A percentile compares a stretch with the other conserved stretches of the same genome.
These are phyloP conservation scores for Dipteronia dyeriana DNA, from an alignment of 345 rosid genomes.

Conservation along the genomic window DNA sequence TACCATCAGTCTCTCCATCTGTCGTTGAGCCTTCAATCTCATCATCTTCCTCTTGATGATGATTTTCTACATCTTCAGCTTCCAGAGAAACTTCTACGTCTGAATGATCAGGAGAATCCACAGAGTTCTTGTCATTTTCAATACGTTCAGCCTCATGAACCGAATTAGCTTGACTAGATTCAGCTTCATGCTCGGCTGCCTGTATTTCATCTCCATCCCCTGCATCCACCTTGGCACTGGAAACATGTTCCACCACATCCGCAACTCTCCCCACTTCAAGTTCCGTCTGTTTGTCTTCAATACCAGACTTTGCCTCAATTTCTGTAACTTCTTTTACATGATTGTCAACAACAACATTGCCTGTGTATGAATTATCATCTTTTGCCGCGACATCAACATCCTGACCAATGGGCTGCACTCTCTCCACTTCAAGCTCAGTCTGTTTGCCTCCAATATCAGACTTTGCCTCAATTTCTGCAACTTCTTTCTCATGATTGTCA, in stretches of 20 bases:
- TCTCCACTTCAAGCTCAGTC: conserved; percentile 20
- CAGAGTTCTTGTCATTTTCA: conserved; percentile 18
- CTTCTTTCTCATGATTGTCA: conserved; percentile 24
- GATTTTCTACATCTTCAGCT: conserved; percentile 27
- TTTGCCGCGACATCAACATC: conserved; percentile 14
- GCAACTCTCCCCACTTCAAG: conserved; percentile 5
- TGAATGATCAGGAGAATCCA: conserved; percentile 14
- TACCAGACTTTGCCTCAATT: conserved; percentile 30
- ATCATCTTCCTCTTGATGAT: not conserved
- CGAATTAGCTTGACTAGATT: conserved; percentile 10
- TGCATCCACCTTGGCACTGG: conserved; percentile 32
- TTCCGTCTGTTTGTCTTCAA: conserved; percentile 31
- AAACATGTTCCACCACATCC: conserved; percentile 23
- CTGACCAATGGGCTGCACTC: conserved; percentile 25
- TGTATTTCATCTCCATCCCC: conserved; percentile 33
- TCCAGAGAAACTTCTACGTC: conserved; percentile 32
- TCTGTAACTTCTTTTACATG: conserved; percentile 25
- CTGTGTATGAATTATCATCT: not conserved
- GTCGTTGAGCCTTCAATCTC: conserved; percentile 49
- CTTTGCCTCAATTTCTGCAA: conserved; percentile 26
- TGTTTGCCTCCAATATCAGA: conserved; percentile 32
- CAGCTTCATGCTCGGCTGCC: not conserved
- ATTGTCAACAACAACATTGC: conserved; percentile 4
- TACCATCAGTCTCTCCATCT: conserved; percentile 65
- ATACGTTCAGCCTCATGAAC: conserved; percentile 20